Conservation (phyloP, 805 yeast genomes). For the Wickerhamomyces queroliae region DNA sequence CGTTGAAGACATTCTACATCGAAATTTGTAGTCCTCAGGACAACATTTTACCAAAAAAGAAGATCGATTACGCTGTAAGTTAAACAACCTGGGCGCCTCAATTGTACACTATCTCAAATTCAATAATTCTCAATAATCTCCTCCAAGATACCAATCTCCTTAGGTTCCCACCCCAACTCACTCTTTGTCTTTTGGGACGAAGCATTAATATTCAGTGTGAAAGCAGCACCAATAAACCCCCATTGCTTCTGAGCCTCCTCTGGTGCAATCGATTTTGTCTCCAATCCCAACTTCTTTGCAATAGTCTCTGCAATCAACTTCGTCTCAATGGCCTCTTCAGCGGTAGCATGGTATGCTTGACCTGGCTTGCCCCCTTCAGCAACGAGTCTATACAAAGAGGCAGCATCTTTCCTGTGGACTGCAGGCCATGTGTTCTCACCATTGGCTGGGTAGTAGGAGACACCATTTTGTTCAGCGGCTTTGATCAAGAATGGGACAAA, state of each 20-base stretch:
- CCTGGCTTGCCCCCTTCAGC: conserved; percentile 23
- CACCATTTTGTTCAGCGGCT: conserved; percentile 26
- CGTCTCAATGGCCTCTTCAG: conserved; percentile 19
- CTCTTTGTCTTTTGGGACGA: conserved; percentile 16
- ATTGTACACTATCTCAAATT: too few species aligned
- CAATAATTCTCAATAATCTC: conserved; percentile 17
- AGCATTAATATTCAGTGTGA: conserved; percentile 10
- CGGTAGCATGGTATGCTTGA: conserved; percentile 21
- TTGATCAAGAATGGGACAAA: conserved; percentile 20
- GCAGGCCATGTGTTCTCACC: conserved; percentile 29
- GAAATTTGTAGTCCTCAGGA: too few species aligned
- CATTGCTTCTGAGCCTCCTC: conserved; percentile 11
- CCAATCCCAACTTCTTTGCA: conserved; percentile 15
- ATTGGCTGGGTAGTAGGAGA: conserved; percentile 31
- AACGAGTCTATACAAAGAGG: conserved; percentile 23
- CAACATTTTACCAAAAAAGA: too few species aligned
- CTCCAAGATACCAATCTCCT: conserved; percentile 14
- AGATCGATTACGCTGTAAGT: too few species aligned
- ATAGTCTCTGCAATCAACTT: conserved; percentile 24
- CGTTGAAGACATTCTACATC: too few species aligned
- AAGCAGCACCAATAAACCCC: conserved; percentile 11
- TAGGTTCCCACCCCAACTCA: conserved; percentile 25
- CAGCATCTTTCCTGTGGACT: conserved; percentile 29
- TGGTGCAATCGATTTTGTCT: conserved; percentile 9
- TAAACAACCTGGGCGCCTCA: too few species aligned